Evolutionary conservation across 2,329 filamentous ascomycete species (phyloP).

Genomic region (Fusarium oxysporum): DNA sequence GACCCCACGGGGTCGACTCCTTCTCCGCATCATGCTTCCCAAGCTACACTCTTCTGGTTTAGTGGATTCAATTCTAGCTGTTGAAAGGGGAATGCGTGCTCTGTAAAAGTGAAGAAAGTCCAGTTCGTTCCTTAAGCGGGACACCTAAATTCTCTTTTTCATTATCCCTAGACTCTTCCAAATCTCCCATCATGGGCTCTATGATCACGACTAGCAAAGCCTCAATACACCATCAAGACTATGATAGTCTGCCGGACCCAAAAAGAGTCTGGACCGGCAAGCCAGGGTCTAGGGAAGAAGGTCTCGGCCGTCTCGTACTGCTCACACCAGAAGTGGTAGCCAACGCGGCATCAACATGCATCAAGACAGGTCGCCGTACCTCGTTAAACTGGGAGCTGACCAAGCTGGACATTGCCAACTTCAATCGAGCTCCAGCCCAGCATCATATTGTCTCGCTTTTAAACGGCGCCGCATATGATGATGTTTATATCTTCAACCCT

Average conservation of each 20-base stretch:
- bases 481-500: constrained; percentile 8
- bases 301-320: neutral
- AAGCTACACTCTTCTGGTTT: neutral
- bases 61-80: neutral
- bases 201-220: neutral
- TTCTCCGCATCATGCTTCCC: neutral
- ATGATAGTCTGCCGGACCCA: neutral
- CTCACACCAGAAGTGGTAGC: constrained; percentile 4
- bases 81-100: neutral
- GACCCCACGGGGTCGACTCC: neutral
- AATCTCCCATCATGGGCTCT: neutral
- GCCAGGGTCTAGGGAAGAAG: constrained; percentile 5
- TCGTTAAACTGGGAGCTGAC: constrained; percentile 4
- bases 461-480: neutral
- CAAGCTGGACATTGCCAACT: neutral
- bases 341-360: neutral
- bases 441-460: neutral
- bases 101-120: neutral
- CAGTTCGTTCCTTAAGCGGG: neutral
- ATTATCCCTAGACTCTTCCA: too few species aligned
- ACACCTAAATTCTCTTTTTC: neutral
- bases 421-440: constrained; percentile 6
- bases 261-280: neutral
- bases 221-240: neutral
- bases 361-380: constrained; percentile 2